phyloP scores from a whole-genome alignment of 768 basidiomycete species.

The Boletus vermiculosoides region DNA sequence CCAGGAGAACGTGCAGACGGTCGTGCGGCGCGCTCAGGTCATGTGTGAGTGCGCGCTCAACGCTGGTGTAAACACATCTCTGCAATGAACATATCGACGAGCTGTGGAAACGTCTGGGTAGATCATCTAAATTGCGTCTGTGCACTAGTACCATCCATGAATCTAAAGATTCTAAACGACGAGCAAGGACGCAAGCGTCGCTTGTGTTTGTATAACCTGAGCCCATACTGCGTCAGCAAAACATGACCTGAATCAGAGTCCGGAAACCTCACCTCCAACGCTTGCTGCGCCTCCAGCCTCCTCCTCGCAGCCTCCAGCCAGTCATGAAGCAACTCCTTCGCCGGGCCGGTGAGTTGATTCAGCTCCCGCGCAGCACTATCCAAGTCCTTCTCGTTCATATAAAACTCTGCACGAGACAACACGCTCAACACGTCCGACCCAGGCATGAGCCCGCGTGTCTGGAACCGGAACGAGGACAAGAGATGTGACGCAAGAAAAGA shows the following conservation, averaged over 20 bases:
- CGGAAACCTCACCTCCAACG: slow-evolving; percentile 62
- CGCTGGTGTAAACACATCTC: slow-evolving; percentile 4
- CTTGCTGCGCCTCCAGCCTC: slow-evolving; percentile 89
- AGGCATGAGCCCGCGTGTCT: slow-evolving; percentile 63
- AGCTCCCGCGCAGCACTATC: slow-evolving; percentile 81
- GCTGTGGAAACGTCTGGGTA: slow-evolving; percentile 2
- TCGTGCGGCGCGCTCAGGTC: slow-evolving; percentile 82
- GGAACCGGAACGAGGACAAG: slow-evolving; percentile 75
- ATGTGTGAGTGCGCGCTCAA: slow-evolving; percentile 79
- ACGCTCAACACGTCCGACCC: slow-evolving; percentile 87
- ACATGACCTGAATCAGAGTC: not conserved
- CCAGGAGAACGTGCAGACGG: slow-evolving; percentile 59
- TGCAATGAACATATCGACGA: not conserved
- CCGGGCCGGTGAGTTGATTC: slow-evolving; percentile 84
- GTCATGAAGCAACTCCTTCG: slow-evolving; percentile 70
- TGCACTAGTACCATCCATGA: slow-evolving; percentile 8
- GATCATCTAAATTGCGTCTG: slow-evolving; percentile 25
- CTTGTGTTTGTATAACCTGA: slow-evolving; percentile 81
- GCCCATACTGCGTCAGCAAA: slow-evolving; percentile 10
- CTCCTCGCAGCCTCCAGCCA: slow-evolving; percentile 90
- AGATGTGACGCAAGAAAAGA: slow-evolving; percentile 82
- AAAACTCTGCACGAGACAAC: slow-evolving; percentile 83
- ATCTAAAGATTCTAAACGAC: slow-evolving; percentile 64
- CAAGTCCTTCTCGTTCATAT: slow-evolving; percentile 89
- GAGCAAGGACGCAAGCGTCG: slow-evolving; percentile 76